Evolutionary conservation across 2,329 filamentous ascomycete genomes (phyloP), one percentile per base, ranked within the genome.

Genomic region (Colletotrichum neosansevieriae): DNA sequence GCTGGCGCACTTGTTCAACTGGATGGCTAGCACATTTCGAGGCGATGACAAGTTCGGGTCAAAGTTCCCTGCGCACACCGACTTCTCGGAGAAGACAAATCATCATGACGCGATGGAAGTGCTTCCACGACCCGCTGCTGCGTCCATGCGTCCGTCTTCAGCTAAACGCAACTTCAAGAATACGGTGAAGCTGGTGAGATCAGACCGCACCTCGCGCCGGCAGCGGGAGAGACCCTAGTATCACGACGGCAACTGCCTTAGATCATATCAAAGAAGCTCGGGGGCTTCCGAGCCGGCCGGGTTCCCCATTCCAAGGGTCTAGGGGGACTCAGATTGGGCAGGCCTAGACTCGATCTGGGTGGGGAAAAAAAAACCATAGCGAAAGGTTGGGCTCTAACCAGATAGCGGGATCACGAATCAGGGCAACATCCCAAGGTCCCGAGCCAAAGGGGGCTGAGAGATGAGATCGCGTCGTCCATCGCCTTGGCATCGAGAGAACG

Each of bases 1-100:
- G 70, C 72, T 84, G 49, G 76, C 77, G 21, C 79, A 78, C 66
- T 63, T 79, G 11, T 47, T 74, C 40, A 51, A 65, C 42, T 76
- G 75, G 75, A 9, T 70, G 13, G 29, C 56, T 19, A 42, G 34
- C 6, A 69, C 50, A 13, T 11, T 56, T 19, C 66, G 54, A 56
- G 54, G 56, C 49, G 62, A 56, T n/a, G 56, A 60, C 15, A 49
- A n/a, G 9, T 17, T 60, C 21, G 15, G 12, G 6, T 19, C 65
- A 12, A 13, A 42, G 0, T 66, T 69, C 9, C 50, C 47, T 24
- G 21, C 40, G 15, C 17, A 60, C 17, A 17, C 19, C 4, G 56
- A 29, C 49, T 19, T 60, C 11, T 13, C 61, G 15, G 61, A 59
- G 36, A 69, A 66, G 61, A 34, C 61, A 49, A 15, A 50, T 45